Evolutionary conservation across 495 filamentous ascomycete species (phyloP), one percentile per base, ranked within the genome.

Genomic region (Penicillium fimorum): DNA sequence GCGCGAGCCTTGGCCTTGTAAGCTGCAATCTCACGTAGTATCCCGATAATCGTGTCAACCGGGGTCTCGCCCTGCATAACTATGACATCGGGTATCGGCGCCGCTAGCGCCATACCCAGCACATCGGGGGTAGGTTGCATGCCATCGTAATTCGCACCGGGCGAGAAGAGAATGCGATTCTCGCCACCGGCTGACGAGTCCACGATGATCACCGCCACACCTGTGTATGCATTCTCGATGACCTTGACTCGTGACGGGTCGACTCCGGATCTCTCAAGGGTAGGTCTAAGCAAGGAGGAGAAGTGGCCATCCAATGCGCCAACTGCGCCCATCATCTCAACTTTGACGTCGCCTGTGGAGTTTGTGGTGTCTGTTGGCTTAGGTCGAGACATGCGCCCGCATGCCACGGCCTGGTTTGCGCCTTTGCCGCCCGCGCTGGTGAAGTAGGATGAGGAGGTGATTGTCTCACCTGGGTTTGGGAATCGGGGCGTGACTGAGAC

Each of bases 31-130:
- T 68, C 67, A 20, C 70, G 47, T 25, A 96, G 70, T 18, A 87
- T 86, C 15, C 83, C 78, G 8, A 95, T 67, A 0, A 91, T 84
- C 0, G 90, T 90, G 5, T 78, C 71, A 2, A 89, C 60, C 0
- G 91, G 92, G 11, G 93, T 90, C 70, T 98, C 94, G 1, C 94
- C 79, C 76, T 98, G 94, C 80, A 97, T 80, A 20, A 98, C 79
- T 12, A 96, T 78, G 29, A 95, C 64, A 59, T 87, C 82, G 7
- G 87, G 83, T 12, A 71, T 61, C 1, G 76, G 78, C 5, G 63
- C 49, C 33, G 60, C 62, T 5, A 75, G 50, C 17, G 66, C 67
- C 20, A 66, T 68, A 11, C 70, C 67, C 30, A 85, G 68, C 22
- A 78, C 74, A 8, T 72, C 68, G 4, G 72, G 65, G 18, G 62